Evolutionary conservation across 306 rosid species (phyloP), one percentile per base, ranked within the genome.

Genomic region (Boehmeria nivea): DNA sequence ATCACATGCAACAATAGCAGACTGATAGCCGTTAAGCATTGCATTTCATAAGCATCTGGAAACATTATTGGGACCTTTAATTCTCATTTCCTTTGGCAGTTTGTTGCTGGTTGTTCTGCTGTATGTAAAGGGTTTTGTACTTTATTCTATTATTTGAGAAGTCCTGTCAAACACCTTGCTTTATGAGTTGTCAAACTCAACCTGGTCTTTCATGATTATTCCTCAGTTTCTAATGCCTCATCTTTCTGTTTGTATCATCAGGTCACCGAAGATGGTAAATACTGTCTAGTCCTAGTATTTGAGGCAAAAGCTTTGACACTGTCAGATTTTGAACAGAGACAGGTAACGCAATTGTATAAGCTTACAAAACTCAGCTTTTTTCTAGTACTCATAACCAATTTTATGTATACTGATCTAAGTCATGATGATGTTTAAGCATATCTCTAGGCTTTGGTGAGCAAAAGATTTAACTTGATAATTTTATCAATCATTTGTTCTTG

Each of bases 261-360:
- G 98, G 98, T 87, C 71, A 78, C 85, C 31, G 74, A 72, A 76
- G 93, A 80, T 65, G 85, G 93, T 51, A 82, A 82, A 72, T 91
- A 91, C 72, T 61, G 68, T 70, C 63, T 91, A 77, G 87, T 73
- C 67, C 77, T 91, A 69, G 85, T 69, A 61, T 87, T 91, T 42
- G 83, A 82, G 80, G 96, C 96, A 26, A 91, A 75, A 72, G 82
- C 90, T 62, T 73, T 87, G 70, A 51, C 74, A 67, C 66, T 87
- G 49, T 84, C 93, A 42, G 98, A 84, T 78, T 91, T 91, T 77
- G 98, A 87, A 57, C n/a, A 50, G 63, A 82, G 96, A 87, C 94
- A 84, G 93, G 98, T 87, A 72, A 15, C 10, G n/a, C 18, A 55
- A 40, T 18, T 1, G 23, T 10, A 24, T 55, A 12, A 23, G 38